Percentiles rank a stretch among this genome's conserved stretches.
phyloP scores from a whole-genome alignment of 306 rosid species.

The Begonia masoniana region DNA sequence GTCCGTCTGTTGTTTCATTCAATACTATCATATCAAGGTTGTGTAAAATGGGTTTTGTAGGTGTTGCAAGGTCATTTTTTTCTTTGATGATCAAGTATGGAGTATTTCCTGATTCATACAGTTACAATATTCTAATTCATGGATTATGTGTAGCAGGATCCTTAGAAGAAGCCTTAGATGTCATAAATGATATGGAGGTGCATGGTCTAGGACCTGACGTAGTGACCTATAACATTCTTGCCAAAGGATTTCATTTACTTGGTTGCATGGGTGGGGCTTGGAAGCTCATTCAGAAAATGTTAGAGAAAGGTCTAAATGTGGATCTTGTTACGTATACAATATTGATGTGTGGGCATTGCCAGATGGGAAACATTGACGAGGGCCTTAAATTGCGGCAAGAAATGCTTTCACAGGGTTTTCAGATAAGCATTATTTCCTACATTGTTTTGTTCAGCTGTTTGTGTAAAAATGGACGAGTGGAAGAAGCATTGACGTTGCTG shows the following conservation, averaged over 20 bases:
- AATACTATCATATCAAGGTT: slow-evolving; percentile 35
- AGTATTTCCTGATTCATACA: slow-evolving; percentile 35
- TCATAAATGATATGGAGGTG: slow-evolving; percentile 37
- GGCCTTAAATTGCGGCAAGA: slow-evolving; percentile 28
- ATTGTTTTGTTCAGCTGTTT: slow-evolving; percentile 30
- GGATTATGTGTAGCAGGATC: slow-evolving; percentile 48
- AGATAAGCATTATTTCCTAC: slow-evolving; percentile 25
- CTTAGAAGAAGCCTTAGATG: slow-evolving; percentile 35
- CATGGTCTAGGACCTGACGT: slow-evolving; percentile 30
- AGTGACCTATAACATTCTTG: slow-evolving; percentile 35
- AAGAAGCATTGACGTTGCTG: slow-evolving; percentile 27
- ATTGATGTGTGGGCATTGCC: slow-evolving; percentile 37
- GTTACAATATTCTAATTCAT: slow-evolving; percentile 48
- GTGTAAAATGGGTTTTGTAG: slow-evolving; percentile 33
- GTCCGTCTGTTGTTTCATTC: slow-evolving; percentile 29
- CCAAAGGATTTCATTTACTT: slow-evolving; percentile 39
- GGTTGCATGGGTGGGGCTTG: slow-evolving; percentile 31
- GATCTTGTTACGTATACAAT: slow-evolving; percentile 31
- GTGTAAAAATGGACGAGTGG: slow-evolving; percentile 33
- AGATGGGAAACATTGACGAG: slow-evolving; percentile 28
- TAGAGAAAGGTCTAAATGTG: slow-evolving; percentile 27
- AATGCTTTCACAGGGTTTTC: slow-evolving; percentile 29
- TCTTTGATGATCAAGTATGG: slow-evolving; percentile 41
- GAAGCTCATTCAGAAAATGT: slow-evolving; percentile 27
- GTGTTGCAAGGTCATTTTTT: slow-evolving; percentile 28